A percentile compares a stretch with the other conserved stretches of the same genome.
These are phyloP conservation scores for Pinus albicaulis DNA, from an alignment of 75 land plant species.

Conservation along the genomic window DNA sequence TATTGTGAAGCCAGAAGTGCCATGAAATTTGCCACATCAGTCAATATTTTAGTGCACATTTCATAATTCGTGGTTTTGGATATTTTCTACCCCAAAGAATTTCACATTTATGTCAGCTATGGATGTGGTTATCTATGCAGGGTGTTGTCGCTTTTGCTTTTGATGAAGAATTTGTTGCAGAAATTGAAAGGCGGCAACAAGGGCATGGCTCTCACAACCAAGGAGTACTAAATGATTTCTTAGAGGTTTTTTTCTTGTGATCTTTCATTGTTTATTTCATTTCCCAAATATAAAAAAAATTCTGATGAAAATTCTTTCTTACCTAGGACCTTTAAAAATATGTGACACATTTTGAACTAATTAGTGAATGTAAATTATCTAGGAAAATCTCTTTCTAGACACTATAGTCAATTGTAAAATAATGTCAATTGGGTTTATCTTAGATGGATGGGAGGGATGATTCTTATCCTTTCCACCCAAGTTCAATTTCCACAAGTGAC, in stretches of 20 bases:
- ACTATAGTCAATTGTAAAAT: no score
- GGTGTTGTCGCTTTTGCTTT: constrained; percentile 90
- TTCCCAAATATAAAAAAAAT: neutral
- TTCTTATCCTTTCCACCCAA: no score
- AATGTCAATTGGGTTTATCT: no score
- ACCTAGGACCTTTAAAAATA: no score
- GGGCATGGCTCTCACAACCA: constrained; percentile 49
- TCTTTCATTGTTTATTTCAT: neutral
- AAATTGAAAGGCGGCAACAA: constrained; percentile 53
- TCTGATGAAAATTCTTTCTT: neutral
- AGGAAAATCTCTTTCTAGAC: no score
- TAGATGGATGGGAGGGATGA: no score
- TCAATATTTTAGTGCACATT: no score
- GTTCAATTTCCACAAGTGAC: no score
- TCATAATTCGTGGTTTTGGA: neutral
- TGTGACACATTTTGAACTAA: no score
- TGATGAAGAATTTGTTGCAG: constrained; percentile 60
- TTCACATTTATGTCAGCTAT: neutral
- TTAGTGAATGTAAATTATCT: no score
- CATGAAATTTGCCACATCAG: neutral
- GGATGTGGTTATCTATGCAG: constrained; percentile 30
- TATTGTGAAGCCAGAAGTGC: neutral
- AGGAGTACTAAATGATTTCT: constrained; percentile 84
- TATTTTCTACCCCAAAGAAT: neutral
- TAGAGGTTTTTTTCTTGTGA: constrained; percentile 55